phyloP scores from a whole-genome alignment of 2,329 filamentous ascomycete genomes.

The Lachnellula arida region DNA sequence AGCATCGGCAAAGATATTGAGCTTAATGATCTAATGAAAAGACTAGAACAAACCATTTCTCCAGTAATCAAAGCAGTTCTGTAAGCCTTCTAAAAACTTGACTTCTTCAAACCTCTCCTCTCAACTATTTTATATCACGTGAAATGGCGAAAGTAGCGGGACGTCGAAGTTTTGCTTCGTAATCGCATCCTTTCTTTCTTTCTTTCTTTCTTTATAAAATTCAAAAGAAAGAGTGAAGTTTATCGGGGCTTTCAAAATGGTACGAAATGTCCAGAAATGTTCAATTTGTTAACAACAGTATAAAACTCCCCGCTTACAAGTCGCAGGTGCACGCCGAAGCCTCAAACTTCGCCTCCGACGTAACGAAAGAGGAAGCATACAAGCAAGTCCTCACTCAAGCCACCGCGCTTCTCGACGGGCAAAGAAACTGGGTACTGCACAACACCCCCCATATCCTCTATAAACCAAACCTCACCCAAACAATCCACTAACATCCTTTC shows the following conservation, averaged over 20 bases:
- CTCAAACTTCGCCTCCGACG: slow-evolving; percentile 62
- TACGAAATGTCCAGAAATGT: background rate
- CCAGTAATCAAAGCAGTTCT: background rate
- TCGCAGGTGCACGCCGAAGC: slow-evolving; percentile 63
- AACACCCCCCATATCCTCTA: too few relatives aligned
- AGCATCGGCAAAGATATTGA: slow-evolving; percentile 19
- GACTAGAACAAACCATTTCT: background rate
- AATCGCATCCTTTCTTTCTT: background rate
- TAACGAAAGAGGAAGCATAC: slow-evolving; percentile 70
- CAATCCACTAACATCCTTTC: slow-evolving; percentile 1
- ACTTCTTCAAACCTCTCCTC: background rate
- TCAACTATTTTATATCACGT: background rate
- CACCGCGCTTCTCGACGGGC: slow-evolving; percentile 62
- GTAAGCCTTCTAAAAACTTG: background rate
- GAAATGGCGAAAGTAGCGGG: background rate
- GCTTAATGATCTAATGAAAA: background rate
- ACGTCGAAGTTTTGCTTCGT: background rate
- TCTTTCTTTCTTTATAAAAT: background rate
- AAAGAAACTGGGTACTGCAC: slow-evolving; percentile 69
- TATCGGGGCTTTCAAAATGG: background rate
- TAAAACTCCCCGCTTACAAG: background rate
- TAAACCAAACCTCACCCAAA: background rate
- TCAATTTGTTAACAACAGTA: background rate
- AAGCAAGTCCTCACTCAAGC: slow-evolving; percentile 69
- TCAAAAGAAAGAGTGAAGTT: background rate